Conservation (phyloP, 805 yeast genomes). For the Candida awuae region DNA sequence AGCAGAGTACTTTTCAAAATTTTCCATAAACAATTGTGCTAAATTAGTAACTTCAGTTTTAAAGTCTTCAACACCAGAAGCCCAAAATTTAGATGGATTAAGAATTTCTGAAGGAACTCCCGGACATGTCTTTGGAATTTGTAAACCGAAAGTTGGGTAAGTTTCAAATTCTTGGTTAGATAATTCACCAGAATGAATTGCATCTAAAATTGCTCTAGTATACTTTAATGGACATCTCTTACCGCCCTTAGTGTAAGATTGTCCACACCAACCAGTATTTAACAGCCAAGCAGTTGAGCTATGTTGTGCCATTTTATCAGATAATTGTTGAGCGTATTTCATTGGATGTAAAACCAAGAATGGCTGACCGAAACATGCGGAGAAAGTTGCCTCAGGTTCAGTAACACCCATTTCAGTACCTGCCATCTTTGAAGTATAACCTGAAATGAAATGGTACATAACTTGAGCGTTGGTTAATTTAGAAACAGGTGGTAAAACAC, state of each 20-base stretch:
- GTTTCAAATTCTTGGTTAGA: conserved; percentile 72
- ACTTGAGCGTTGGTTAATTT: conserved; percentile 91
- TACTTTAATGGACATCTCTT: conserved; percentile 95
- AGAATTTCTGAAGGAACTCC: conserved; percentile 78
- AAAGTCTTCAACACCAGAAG: conserved; percentile 47
- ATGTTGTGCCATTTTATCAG: conserved; percentile 84
- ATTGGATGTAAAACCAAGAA: conserved; percentile 97
- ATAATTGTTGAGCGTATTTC: conserved; percentile 92
- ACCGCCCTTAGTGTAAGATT: conserved; percentile 87
- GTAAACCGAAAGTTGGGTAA: conserved; percentile 79
- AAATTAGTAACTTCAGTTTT: conserved; percentile 50
- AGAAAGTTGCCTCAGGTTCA: conserved; percentile 96
- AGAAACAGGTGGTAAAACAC: conserved; percentile 96
- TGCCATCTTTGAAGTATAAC: conserved; percentile 98
- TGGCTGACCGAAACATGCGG: conserved; percentile 99
- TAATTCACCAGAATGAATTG: conserved; percentile 87
- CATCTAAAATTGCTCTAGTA: conserved; percentile 92
- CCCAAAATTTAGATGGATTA: conserved; percentile 83
- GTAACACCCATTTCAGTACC: conserved; percentile 99
- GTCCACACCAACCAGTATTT: conserved; percentile 98
- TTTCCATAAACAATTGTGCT: conserved; percentile 73
- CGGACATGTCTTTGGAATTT: conserved; percentile 73
- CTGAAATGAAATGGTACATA: conserved; percentile 97
- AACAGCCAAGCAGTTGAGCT: conserved; percentile 92
- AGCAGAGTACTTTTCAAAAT: conserved; percentile 76